Base-by-base conservation (phyloP, 2,329 filamentous ascomycete genomes). In the Clonostachys sp. region DNA sequence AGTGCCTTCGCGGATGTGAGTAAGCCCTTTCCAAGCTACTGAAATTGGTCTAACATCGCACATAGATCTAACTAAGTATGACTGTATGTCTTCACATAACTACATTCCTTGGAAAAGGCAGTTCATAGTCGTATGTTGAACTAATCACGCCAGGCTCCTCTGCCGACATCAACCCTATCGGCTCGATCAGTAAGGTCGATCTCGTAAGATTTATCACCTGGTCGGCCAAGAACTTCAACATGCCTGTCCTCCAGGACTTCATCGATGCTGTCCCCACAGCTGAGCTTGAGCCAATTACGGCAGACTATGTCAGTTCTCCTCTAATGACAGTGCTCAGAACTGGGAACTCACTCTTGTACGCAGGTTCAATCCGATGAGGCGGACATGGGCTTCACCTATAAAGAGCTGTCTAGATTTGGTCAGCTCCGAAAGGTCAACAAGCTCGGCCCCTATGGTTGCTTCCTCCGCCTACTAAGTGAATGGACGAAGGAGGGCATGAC, bases 161-260 rank as follows among this genome's bases (percentile, higher is more conserved):
- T n/a, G 47, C 47, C 10, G 47, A 48, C 16, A 45, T 54, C 10
- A 47, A 50, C 13, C 52, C 52, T 4, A 44, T 54, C n/a, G 52
- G 52, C 59, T 70, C 68, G 14, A 73, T 72, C 30, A 67, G 51
- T 34, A 89, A 89, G 60, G 79, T 74, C 3, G 86, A 89, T 53
- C 72, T 86, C 3, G 85, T 81, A 57, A 63, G 70, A 14, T 87
- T 89, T 65, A 82, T 86, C 51, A 63, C 62, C 35, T 87, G 78
- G 72, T 74, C 80, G 2, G 60, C 70, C 17, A 65, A 66, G 17
- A 67, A 71, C 18, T 87, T 85, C 63, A 62, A 74, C 7, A 67
- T 89, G 3, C 82, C 83, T 0, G 81, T 87, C 44, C 68, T 87
- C 34, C 63, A 75, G 7, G 74, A 80, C 17, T 89, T 89, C 64